Evolutionary conservation across 1,284 basidiomycete species (phyloP), one percentile per base, ranked within the genome.

Genomic region (Gomphus bonarii): DNA sequence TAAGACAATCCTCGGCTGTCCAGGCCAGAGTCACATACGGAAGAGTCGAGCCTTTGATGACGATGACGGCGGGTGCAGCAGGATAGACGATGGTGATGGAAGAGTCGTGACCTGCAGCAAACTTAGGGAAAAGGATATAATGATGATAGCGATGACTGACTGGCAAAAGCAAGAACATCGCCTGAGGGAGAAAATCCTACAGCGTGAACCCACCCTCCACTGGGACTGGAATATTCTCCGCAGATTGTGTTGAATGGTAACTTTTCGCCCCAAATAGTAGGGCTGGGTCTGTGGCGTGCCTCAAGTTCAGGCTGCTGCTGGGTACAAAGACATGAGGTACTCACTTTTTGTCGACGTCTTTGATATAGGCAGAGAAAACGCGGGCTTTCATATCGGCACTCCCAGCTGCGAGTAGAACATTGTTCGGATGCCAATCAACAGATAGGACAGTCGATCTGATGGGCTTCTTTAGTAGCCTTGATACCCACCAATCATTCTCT

Each of bases 401-500:
- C 16, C 95, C 95, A 28, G 95, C 88, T 3, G 95, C 95, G 22
- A 99, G 82, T 11, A 99, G 77, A 10, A 99, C 91, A 66, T 93
- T 94, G 75, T 95, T 99, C 42, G 95, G 94, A 69, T 99, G 95
- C 95, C 95, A 95, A 66, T 98, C 95, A 64, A 99, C 74, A 10
- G 87, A 84, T 30, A 98, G 78, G 7, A 99, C 95, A 0, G 97
- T 99, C 12, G 89, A 91, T 62, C 91, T 75, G 60, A 97, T 84
- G 12, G 97, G 97, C 71, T 97, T 97, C 84, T 99, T 99, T 71
- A 99, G 77, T 65, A 93, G 89, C 70, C 93, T 94, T 20, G 95
- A 88, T 2, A 97, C 93, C 97, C 97, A 99, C 97, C 97, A 99
- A 70, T 99, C 91, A 74, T 93, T 95, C 74, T 97, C 94, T 25